These are phyloP conservation scores for Phialocephala subalpina DNA, from an alignment of 2,329 filamentous ascomycete species.

Conservation along the genomic window DNA sequence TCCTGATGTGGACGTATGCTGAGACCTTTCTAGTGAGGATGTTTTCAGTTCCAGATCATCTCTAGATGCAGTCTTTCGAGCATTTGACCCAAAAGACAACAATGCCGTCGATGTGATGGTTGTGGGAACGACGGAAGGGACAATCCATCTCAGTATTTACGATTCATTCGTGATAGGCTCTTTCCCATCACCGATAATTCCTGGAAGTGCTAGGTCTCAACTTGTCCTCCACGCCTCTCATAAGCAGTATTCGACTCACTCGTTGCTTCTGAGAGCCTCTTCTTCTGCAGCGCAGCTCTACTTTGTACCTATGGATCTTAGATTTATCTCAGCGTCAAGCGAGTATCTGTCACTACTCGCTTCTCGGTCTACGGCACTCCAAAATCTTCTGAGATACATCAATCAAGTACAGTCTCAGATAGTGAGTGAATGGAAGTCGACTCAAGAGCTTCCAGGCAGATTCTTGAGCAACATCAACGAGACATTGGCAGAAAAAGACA, in stretches of 20 bases:
- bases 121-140: slow-evolving; percentile 74
- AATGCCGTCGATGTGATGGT: slow-evolving; percentile 83
- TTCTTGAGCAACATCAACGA: slow-evolving; percentile 82
- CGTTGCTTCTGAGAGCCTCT: slow-evolving; percentile 66
- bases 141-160: slow-evolving; percentile 81
- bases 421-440: slow-evolving; percentile 82
- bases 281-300: slow-evolving; percentile 54
- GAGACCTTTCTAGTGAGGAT: slow-evolving; percentile 41
- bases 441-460: slow-evolving; percentile 78
- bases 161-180: slow-evolving; percentile 83
- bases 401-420: slow-evolving; percentile 83
- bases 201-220: slow-evolving; percentile 35
- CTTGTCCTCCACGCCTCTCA: slow-evolving; percentile 73
- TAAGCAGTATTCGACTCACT: slow-evolving; percentile 77
- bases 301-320: slow-evolving; percentile 82
- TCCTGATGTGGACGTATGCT: slow-evolving; percentile 13
- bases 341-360: slow-evolving; percentile 85
- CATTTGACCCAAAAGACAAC: slow-evolving; percentile 64
- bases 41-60: slow-evolving; percentile 45
- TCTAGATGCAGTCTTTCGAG: slow-evolving; percentile 44
- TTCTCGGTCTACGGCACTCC: slow-evolving; percentile 85
- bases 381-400: slow-evolving; percentile 87
- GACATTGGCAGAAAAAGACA: slow-evolving; percentile 71
- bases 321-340: slow-evolving; percentile 80
- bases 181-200: slow-evolving; percentile 56